Percentiles rank a stretch among this genome's conserved stretches.
These are phyloP conservation scores for Echium plantagineum DNA, from an alignment of 257 asterid species.

Conservation along the genomic window DNA sequence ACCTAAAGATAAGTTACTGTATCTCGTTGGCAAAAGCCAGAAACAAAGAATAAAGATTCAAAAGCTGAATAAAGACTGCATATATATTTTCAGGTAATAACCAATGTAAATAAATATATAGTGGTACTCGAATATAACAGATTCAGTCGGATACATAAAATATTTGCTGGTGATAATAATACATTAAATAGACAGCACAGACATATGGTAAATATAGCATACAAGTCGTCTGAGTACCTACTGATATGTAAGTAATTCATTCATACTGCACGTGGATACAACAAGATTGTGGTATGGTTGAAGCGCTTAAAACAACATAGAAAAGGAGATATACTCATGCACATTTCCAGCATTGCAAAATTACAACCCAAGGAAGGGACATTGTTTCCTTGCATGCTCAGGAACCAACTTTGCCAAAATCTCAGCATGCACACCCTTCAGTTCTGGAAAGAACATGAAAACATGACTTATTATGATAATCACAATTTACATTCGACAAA, in stretches of 20 bases:
- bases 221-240: no score
- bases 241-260: neutral
- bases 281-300: slow-evolving; percentile 3
- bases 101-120: no score
- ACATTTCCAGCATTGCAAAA: slow-evolving; percentile 6
- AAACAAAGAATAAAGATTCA: no score
- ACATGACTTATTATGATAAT: slow-evolving; percentile 1
- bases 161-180: no score
- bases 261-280: slow-evolving; percentile 6
- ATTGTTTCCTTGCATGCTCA: slow-evolving; percentile 75
- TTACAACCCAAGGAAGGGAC: slow-evolving; percentile 53
- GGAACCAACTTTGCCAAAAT: slow-evolving; percentile 55
- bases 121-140: no score
- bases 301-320: neutral
- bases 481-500: neutral
- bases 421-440: slow-evolving; percentile 66
- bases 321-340: slow-evolving; percentile 6
- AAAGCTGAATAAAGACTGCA: no score
- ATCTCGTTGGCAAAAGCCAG: no score
- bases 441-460: slow-evolving; percentile 32
- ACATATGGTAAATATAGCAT: no score
- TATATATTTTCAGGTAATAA: no score
- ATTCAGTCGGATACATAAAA: no score
- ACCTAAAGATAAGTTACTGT: no score
- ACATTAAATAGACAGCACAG: no score